phyloP scores from a whole-genome alignment of 1,284 basidiomycete genomes.

The Ceratobasidium sp. region DNA sequence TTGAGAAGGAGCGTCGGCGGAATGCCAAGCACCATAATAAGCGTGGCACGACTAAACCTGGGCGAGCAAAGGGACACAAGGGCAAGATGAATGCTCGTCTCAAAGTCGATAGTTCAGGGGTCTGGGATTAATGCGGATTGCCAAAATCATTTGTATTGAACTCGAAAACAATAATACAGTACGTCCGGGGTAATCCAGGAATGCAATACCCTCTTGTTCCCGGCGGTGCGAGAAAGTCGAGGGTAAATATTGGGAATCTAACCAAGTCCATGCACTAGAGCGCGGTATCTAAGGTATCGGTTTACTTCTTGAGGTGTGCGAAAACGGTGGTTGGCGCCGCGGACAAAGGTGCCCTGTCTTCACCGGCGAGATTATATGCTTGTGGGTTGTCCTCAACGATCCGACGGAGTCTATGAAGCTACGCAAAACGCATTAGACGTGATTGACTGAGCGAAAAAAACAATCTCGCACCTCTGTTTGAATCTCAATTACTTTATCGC shows the following conservation, averaged over 20 bases:
- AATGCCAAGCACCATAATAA: conserved; percentile 81
- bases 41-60: conserved; percentile 71
- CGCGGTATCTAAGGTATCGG: background rate
- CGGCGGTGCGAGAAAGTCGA: conserved; percentile 7
- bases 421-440: background rate
- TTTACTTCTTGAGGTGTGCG: background rate
- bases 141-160: background rate
- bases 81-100: conserved; percentile 81
- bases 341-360: conserved; percentile 9
- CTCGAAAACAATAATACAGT: background rate
- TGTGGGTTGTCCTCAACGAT: conserved; percentile 1
- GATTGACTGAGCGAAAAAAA: background rate
- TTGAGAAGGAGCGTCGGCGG: conserved; percentile 72
- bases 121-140: conserved; percentile 28
- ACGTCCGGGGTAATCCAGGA: conserved; percentile 14
- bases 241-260: background rate
- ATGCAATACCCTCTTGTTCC: conserved; percentile 10
- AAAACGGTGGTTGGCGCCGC: conserved; percentile 23
- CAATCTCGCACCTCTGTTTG: conserved; percentile 15
- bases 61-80: conserved; percentile 84
- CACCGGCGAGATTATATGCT: background rate
- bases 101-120: conserved; percentile 63
- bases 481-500: conserved; percentile 21
- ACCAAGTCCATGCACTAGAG: background rate
- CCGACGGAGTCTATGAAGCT: conserved; percentile 26